phyloP scores from a whole-genome alignment of 2,329 filamentous ascomycete genomes.

The Akanthomyces dipterigenus region DNA sequence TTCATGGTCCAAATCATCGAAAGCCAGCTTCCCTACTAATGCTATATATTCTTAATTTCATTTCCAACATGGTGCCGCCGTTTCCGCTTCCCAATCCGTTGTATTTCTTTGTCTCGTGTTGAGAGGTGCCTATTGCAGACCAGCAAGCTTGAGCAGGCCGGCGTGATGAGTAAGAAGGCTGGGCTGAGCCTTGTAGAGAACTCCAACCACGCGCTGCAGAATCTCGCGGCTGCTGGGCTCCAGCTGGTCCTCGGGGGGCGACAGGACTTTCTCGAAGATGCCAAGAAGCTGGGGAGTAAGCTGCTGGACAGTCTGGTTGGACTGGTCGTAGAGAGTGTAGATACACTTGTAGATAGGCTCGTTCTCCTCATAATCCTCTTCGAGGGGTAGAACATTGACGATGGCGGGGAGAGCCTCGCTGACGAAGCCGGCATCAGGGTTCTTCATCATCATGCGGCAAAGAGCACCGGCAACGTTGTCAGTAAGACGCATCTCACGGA shows the following conservation, averaged over 20 bases:
- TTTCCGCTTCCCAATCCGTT: neutral
- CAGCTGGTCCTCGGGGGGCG: conserved; percentile 67
- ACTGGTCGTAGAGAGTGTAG: conserved; percentile 70
- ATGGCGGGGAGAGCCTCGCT: conserved; percentile 75
- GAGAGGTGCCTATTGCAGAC: conserved; percentile 14
- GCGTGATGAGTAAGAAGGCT: conserved; percentile 25
- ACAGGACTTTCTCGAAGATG: conserved; percentile 66
- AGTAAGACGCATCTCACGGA: conserved; percentile 71
- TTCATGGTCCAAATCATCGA: conserved; percentile 12
- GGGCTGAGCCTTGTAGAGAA: conserved; percentile 32
- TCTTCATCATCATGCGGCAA: conserved; percentile 82
- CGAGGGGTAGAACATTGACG: conserved; percentile 72
- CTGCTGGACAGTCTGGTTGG: conserved; percentile 62
- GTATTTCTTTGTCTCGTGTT: neutral
- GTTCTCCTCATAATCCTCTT: conserved; percentile 95
- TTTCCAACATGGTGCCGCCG: neutral
- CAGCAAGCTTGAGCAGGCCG: conserved; percentile 25
- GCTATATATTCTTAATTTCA: conserved; percentile 7
- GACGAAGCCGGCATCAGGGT: conserved; percentile 76
- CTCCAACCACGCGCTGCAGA: conserved; percentile 56
- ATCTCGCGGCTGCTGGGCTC: conserved; percentile 62
- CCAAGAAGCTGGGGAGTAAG: conserved; percentile 64
- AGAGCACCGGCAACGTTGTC: conserved; percentile 93
- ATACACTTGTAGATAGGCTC: conserved; percentile 89
- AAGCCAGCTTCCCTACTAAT: conserved; percentile 4